A percentile compares a stretch with the other conserved stretches of the same genome.
Evolutionary conservation across 805 yeast species (phyloP).

Genomic region (Monosporozyma aerobia): DNA sequence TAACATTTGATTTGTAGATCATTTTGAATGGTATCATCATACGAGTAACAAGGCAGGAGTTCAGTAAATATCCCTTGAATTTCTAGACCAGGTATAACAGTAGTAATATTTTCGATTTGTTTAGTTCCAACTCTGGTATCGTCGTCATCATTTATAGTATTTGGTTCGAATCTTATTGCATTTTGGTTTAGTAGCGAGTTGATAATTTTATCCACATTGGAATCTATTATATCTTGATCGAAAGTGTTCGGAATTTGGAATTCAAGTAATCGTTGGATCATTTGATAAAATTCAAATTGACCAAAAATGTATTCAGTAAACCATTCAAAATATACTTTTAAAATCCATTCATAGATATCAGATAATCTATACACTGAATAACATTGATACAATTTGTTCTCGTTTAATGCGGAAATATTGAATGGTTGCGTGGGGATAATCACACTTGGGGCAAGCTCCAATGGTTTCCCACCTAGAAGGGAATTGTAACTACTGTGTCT

Average conservation of each 20-base stretch:
- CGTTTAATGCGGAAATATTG: constrained; percentile 39
- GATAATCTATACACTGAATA: constrained; percentile 38
- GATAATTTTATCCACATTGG: constrained; percentile 40
- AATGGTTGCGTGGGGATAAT: constrained; percentile 50
- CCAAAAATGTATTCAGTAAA: constrained; percentile 43
- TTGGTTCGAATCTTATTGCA: constrained; percentile 34
- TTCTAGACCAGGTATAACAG: constrained; percentile 30
- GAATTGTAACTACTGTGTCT: constrained; percentile 29
- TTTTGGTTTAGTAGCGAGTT: constrained; percentile 34
- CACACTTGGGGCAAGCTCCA: constrained; percentile 27
- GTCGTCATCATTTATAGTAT: constrained; percentile 11
- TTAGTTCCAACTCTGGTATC: constrained; percentile 13
- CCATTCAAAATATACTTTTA: constrained; percentile 42
- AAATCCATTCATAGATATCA: constrained; percentile 46
- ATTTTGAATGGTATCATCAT: constrained; percentile 30
- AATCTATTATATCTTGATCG: constrained; percentile 40
- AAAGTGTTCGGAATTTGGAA: constrained; percentile 42
- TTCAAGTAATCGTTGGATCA: constrained; percentile 43
- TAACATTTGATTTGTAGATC: constrained; percentile 35
- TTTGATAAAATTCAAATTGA: constrained; percentile 42
- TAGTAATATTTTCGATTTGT: constrained; percentile 17
- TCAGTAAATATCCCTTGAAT: constrained; percentile 31
- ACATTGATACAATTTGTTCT: constrained; percentile 43
- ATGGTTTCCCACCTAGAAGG: constrained; percentile 26
- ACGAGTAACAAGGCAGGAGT: constrained; percentile 30